phyloP scores from a whole-genome alignment of 345 rosid genomes.

The Ailanthus altissimus region DNA sequence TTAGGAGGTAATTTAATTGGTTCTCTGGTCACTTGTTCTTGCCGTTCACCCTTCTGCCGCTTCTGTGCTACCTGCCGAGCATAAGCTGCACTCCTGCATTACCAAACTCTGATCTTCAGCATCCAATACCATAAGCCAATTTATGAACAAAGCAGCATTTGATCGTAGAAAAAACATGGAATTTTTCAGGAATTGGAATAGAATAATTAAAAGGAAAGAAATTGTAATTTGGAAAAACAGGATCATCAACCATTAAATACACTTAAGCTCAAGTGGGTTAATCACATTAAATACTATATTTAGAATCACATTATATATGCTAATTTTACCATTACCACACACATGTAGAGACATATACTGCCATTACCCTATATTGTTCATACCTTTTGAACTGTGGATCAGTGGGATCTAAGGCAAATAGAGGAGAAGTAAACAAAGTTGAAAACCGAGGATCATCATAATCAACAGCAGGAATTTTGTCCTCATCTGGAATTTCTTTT shows the following conservation, averaged over 20 bases:
- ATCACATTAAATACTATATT: neutral
- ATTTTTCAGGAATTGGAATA: neutral
- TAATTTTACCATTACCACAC: too few species aligned
- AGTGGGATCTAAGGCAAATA: constrained; percentile 87
- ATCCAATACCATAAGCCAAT: neutral
- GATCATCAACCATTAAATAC: neutral
- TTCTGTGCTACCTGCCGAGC: constrained; percentile 61
- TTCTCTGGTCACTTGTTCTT: constrained; percentile 29
- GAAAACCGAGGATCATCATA: constrained; percentile 75
- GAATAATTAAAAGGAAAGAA: neutral
- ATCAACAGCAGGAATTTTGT: constrained; percentile 61
- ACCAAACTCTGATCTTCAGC: constrained; percentile 18
- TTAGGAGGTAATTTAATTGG: constrained; percentile 26
- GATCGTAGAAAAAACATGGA: neutral
- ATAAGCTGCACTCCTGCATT: constrained; percentile 83
- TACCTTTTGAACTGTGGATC: constrained; percentile 96
- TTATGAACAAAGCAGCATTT: constrained; percentile 14
- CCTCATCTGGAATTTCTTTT: constrained; percentile 50
- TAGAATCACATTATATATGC: neutral
- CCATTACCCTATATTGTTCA: neutral
- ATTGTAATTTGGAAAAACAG: neutral
- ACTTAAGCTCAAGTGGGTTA: neutral
- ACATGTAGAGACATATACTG: too few species aligned
- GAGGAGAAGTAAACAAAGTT: constrained; percentile 52
- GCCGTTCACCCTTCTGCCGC: constrained; percentile 45